phyloP scores from a whole-genome alignment of 805 yeast genomes.

The Lachancea meyersii region DNA sequence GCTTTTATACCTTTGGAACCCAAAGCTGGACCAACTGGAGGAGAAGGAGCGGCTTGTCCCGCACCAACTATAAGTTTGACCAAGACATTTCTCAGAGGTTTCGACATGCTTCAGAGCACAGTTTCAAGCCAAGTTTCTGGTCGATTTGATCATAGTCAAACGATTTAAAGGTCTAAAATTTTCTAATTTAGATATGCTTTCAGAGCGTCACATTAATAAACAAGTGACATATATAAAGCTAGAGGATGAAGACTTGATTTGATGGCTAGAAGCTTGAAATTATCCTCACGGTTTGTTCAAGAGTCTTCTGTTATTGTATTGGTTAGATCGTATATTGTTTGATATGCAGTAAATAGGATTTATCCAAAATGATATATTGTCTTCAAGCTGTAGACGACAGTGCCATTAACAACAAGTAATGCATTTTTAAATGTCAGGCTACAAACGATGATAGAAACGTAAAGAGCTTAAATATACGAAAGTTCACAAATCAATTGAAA shows the following conservation, averaged over 20 bases:
- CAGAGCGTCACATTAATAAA: not conserved
- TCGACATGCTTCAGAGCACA: slow-evolving; percentile 21
- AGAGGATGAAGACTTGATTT: not conserved
- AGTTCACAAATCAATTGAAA: not conserved
- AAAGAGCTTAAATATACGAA: not conserved
- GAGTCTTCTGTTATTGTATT: no score
- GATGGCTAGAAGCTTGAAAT: no score
- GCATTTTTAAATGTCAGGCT: not conserved
- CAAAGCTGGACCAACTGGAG: slow-evolving; percentile 98
- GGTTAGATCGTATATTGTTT: no score
- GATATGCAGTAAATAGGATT: no score
- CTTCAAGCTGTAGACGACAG: not conserved
- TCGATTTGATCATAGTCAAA: not conserved
- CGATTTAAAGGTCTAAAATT: not conserved
- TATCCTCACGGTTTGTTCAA: no score
- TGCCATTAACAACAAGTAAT: no score
- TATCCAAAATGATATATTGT: not conserved
- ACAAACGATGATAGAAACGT: no score
- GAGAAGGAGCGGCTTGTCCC: slow-evolving; percentile 96
- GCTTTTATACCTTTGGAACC: slow-evolving; percentile 99
- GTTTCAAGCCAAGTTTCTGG: not conserved
- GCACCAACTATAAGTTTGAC: slow-evolving; percentile 93
- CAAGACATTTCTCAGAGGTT: slow-evolving; percentile 51
- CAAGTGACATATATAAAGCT: not conserved
- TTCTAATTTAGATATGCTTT: not conserved